Evolutionary conservation across 1,284 basidiomycete species (phyloP).

Genomic region (Rhodotorula sp.): DNA sequence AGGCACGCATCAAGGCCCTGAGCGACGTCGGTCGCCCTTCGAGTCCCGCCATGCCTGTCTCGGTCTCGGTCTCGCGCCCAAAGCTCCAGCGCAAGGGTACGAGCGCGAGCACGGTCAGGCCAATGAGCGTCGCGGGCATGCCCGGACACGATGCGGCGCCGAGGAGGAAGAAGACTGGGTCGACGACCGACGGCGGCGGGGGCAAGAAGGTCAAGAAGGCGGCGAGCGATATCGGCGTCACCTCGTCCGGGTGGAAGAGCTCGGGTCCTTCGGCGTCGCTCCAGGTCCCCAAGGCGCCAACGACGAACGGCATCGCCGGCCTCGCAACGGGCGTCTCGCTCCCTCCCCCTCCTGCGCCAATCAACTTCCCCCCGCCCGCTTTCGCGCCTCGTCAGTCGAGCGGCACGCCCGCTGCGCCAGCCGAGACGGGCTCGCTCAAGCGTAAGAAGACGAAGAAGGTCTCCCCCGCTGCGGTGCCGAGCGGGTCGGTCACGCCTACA

Average conservation of each 20-base stretch:
- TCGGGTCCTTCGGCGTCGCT: conserved; percentile 1
- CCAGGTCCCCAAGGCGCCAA: conserved; percentile 9
- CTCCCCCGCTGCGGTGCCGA: too few species aligned
- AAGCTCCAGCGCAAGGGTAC: conserved; percentile 21
- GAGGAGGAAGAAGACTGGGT: conserved; percentile 20
- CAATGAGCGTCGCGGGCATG: not conserved
- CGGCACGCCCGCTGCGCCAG: conserved; percentile 1
- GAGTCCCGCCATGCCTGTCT: not conserved
- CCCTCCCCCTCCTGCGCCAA: not conserved
- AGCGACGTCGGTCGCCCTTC: conserved; percentile 31
- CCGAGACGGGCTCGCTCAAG: conserved; percentile 30
- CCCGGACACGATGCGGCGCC: not conserved
- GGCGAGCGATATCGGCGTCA: conserved; percentile 34
- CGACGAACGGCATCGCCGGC: conserved; percentile 14
- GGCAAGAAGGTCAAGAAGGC: conserved; percentile 32
- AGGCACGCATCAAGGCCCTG: conserved; percentile 29
- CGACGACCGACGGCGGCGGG: conserved; percentile 3
- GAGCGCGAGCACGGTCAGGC: conserved; percentile 14
- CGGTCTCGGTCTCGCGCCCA: not conserved
- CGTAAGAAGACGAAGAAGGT: conserved; percentile 34
- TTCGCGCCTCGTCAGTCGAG: conserved; percentile 2
- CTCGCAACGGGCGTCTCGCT: conserved; percentile 4
- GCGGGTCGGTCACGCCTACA: conserved; percentile 1
- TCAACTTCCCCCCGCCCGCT: not conserved
- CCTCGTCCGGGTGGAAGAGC: conserved; percentile 3